Conservation (phyloP, 2,329 filamentous ascomycete species). For the Huntiella savannae region DNA sequence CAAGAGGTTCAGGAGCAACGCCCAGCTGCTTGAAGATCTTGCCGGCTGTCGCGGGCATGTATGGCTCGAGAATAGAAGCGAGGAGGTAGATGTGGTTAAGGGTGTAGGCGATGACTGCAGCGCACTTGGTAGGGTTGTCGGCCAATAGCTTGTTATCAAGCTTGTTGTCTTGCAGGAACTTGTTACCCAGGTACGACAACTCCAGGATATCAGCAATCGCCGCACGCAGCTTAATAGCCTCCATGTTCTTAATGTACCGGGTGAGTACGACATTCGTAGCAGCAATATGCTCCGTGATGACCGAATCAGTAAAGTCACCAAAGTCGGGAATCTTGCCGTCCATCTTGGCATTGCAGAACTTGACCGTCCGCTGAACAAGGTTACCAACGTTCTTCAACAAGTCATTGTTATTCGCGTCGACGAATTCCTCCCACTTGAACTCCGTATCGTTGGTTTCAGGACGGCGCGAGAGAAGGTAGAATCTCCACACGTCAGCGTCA, state of each 20-base stretch:
- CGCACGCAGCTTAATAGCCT: slow-evolving; percentile 50
- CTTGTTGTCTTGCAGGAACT: slow-evolving; percentile 31
- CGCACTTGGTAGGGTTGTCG: slow-evolving; percentile 34
- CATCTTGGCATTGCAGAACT: slow-evolving; percentile 61
- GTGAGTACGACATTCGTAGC: slow-evolving; percentile 48
- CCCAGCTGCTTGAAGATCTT: slow-evolving; percentile 65
- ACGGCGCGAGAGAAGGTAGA: slow-evolving; percentile 70
- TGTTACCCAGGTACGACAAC: slow-evolving; percentile 39
- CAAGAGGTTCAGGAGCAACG: slow-evolving; percentile 27
- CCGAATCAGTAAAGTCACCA: slow-evolving; percentile 34
- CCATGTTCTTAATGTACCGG: slow-evolving; percentile 48
- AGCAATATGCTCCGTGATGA: slow-evolving; percentile 33
- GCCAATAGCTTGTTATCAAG: slow-evolving; percentile 35
- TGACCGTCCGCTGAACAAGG: slow-evolving; percentile 54
- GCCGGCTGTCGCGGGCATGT: slow-evolving; percentile 61
- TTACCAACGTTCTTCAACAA: slow-evolving; percentile 61
- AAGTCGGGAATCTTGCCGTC: slow-evolving; percentile 46
- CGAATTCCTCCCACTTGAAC: slow-evolving; percentile 75
- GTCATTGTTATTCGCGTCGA: slow-evolving; percentile 73
- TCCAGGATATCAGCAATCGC: slow-evolving; percentile 47
- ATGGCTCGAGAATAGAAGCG: slow-evolving; percentile 60
- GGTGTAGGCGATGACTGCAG: slow-evolving; percentile 52
- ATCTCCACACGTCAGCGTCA: slow-evolving; percentile 75
- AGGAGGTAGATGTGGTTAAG: slow-evolving; percentile 71
- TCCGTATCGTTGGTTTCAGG: slow-evolving; percentile 76